phyloP scores from a whole-genome alignment of 495 filamentous ascomycete species.

The Thozetella sp. region DNA sequence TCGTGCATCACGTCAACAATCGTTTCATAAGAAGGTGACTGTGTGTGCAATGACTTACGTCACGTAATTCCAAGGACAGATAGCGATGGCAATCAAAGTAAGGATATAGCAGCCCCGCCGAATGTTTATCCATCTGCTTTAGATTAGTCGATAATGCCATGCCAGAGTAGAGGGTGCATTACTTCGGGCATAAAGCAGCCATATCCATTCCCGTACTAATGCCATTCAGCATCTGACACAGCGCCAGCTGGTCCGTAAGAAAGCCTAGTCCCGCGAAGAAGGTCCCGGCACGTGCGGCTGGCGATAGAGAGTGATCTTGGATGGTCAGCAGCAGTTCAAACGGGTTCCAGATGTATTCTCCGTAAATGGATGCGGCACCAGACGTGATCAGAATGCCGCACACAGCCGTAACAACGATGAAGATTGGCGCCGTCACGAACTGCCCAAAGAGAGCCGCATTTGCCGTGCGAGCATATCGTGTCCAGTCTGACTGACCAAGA shows the following conservation, averaged over 20 bases:
- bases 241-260: neutral
- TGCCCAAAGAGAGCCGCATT: neutral
- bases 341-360: neutral
- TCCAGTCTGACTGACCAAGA: neutral
- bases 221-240: neutral
- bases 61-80: neutral
- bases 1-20: neutral
- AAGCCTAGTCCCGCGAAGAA: neutral
- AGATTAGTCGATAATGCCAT: neutral
- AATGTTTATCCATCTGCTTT: neutral
- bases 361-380: neutral
- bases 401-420: neutral
- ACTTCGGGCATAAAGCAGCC: neutral
- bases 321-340: neutral
- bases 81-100: neutral
- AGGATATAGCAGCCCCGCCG: neutral
- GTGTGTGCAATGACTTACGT: neutral
- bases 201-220: neutral
- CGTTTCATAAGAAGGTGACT: neutral
- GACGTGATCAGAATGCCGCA: neutral
- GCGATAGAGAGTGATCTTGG: neutral
- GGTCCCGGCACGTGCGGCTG: neutral
- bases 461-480: neutral
- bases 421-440: neutral
- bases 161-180: neutral